Percentiles rank a stretch among this genome's conserved stretches.
Conservation (phyloP, 495 filamentous ascomycete genomes). For the Trypethelium eluteriae region DNA sequence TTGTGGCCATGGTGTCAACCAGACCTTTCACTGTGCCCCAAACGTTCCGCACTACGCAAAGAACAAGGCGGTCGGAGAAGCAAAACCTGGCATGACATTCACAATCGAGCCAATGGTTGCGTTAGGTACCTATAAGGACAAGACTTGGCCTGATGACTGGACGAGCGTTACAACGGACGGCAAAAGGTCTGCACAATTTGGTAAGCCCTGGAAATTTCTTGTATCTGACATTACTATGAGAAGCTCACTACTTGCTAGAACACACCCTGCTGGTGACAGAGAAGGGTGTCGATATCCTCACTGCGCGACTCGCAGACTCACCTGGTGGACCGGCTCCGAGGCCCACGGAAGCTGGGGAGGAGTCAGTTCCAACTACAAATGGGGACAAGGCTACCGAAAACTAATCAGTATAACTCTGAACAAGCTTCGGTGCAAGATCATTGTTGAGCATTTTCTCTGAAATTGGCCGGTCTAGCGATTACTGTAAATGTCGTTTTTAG, state of each 20-base stretch:
- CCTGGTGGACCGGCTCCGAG: conserved; percentile 78
- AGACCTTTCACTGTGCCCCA: conserved; percentile 38
- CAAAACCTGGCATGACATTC: conserved; percentile 40
- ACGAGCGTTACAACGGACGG: conserved; percentile 40
- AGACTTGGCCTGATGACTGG: conserved; percentile 44
- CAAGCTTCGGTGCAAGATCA: background rate
- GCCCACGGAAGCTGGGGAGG: conserved; percentile 34
- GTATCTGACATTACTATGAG: background rate
- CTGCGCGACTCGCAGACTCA: conserved; percentile 69
- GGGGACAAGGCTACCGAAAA: background rate
- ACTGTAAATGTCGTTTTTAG: background rate
- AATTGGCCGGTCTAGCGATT: background rate
- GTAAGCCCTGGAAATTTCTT: conserved; percentile 24
- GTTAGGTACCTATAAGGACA: conserved; percentile 36
- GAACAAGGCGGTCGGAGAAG: conserved; percentile 39
- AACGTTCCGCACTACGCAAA: conserved; percentile 43
- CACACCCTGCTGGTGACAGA: conserved; percentile 93
- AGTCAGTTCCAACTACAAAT: background rate
- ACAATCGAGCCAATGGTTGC: conserved; percentile 43
- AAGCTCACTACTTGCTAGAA: conserved; percentile 43
- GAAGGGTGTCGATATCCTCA: conserved; percentile 86
- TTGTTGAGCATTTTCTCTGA: background rate
- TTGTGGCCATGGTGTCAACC: conserved; percentile 40
- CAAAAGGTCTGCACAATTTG: conserved; percentile 37
- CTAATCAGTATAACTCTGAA: background rate